Percentiles rank a stretch among this genome's conserved stretches.
phyloP scores from a whole-genome alignment of 192 early-diverging fungal species.

The Nowakowskiella sp. region DNA sequence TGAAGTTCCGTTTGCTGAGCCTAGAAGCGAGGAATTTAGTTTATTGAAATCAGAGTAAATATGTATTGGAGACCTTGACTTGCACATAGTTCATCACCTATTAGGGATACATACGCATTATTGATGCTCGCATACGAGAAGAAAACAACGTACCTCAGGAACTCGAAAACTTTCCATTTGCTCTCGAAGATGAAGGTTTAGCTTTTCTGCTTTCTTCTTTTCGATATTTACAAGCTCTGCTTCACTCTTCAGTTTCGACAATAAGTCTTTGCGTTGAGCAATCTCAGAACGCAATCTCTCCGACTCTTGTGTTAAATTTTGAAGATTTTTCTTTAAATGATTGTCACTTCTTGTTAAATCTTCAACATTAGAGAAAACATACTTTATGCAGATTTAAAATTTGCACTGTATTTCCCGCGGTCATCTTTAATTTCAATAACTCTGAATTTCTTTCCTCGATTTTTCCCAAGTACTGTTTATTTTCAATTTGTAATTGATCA shows the following conservation, averaged over 20 bases:
- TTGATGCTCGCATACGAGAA: background rate
- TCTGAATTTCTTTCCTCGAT: conserved; percentile 56
- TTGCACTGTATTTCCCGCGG: conserved; percentile 50
- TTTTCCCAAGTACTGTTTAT: conserved; percentile 55
- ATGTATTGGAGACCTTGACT: conserved; percentile 17
- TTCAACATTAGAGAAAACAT: background rate
- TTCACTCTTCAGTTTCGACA: conserved; percentile 37
- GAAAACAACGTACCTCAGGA: conserved; percentile 28
- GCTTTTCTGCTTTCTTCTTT: conserved; percentile 20
- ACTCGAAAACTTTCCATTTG: conserved; percentile 45
- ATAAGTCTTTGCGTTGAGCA: conserved; percentile 32
- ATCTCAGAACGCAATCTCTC: conserved; percentile 36
- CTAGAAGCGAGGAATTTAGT: conserved; percentile 13
- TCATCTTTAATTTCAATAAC: conserved; percentile 56
- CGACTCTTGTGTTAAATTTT: conserved; percentile 33
- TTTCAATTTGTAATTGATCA: conserved; percentile 59
- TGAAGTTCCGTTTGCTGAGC: conserved; percentile 44
- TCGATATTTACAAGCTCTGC: conserved; percentile 32
- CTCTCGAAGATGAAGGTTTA: conserved; percentile 23
- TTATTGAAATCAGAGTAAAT: conserved; percentile 6
- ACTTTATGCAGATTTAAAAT: conserved; percentile 55
- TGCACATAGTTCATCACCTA: conserved; percentile 49
- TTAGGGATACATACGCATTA: background rate
- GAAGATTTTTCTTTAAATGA: conserved; percentile 35
- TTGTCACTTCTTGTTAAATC: background rate